Conservation (phyloP, 495 filamentous ascomycete genomes). For the Penicillium paradoxum region DNA sequence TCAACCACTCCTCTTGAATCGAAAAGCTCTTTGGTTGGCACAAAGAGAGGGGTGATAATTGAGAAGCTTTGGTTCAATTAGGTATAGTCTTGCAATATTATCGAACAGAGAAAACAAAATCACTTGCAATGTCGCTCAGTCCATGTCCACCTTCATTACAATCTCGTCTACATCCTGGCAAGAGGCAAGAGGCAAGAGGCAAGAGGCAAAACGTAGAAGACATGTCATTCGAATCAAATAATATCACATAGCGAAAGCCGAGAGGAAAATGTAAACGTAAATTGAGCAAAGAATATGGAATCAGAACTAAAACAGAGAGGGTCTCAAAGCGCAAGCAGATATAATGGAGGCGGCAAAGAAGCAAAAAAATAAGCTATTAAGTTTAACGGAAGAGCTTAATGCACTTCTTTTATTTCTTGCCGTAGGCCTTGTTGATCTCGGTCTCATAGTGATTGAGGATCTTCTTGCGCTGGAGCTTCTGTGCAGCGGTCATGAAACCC, state of each 20-base stretch:
- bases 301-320: conserved; percentile 6
- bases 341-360: conserved; percentile 7
- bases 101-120: neutral
- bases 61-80: neutral
- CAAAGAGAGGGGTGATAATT: neutral
- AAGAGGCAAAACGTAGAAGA: no score
- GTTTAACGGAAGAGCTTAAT: conserved; percentile 2
- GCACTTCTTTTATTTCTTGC: conserved; percentile 34
- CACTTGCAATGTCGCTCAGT: neutral
- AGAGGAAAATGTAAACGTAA: conserved; percentile 3
- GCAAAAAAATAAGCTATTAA: conserved; percentile 2
- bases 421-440: conserved; percentile 47
- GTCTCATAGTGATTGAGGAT: conserved; percentile 43
- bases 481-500: conserved; percentile 52
- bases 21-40: no score
- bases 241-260: conserved; percentile 15
- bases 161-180: conserved; percentile 20
- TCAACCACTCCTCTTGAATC: no score
- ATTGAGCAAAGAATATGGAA: conserved; percentile 9
- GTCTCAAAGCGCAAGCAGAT: conserved; percentile 12
- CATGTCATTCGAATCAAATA: conserved; percentile 7
- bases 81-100: neutral
- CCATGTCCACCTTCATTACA: conserved; percentile 21
- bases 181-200: neutral
- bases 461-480: conserved; percentile 54